phyloP scores from a whole-genome alignment of 1,139 yeast species.

The Geotrichum fermentans region DNA sequence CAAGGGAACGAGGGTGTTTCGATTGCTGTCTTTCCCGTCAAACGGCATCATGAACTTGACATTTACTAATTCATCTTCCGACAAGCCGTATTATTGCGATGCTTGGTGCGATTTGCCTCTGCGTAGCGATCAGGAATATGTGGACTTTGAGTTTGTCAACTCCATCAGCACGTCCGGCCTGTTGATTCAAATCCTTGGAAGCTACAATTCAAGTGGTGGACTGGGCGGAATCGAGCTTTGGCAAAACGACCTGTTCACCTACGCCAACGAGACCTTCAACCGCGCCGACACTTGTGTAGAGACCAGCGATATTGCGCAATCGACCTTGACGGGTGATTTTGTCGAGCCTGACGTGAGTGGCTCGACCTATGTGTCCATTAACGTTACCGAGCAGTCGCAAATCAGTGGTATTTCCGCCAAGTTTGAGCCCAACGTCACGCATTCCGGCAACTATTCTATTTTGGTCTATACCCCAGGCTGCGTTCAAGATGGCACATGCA shows the following conservation, averaged over 20 bases:
- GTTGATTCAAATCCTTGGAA: slow-evolving; percentile 61
- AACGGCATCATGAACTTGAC: slow-evolving; percentile 89
- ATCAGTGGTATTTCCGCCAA: slow-evolving; percentile 46
- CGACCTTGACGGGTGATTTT: slow-evolving; percentile 23
- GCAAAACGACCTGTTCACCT: slow-evolving; percentile 53
- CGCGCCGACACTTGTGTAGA: slow-evolving; percentile 45
- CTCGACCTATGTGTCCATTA: slow-evolving; percentile 38
- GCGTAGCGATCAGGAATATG: slow-evolving; percentile 49
- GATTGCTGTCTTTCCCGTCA: slow-evolving; percentile 73
- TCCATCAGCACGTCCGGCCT: slow-evolving; percentile 56
- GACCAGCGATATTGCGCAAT: slow-evolving; percentile 24
- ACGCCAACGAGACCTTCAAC: slow-evolving; percentile 72
- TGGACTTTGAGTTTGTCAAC: slow-evolving; percentile 79
- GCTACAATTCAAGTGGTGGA: slow-evolving; percentile 66
- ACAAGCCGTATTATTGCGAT: slow-evolving; percentile 54
- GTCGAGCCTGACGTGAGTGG: slow-evolving; percentile 23
- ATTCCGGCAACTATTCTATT: slow-evolving; percentile 70
- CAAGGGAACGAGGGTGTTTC: slow-evolving; percentile 57
- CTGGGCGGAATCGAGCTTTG: slow-evolving; percentile 70
- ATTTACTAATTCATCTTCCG: slow-evolving; percentile 66
- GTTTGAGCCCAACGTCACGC: slow-evolving; percentile 65
- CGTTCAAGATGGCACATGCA: slow-evolving; percentile 59
- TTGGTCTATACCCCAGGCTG: slow-evolving; percentile 87
- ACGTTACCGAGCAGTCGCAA: slow-evolving; percentile 37
- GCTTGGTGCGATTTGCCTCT: slow-evolving; percentile 72